phyloP scores from a whole-genome alignment of 2,329 filamentous ascomycete genomes.

The Cylindrodendrum hubeiense region DNA sequence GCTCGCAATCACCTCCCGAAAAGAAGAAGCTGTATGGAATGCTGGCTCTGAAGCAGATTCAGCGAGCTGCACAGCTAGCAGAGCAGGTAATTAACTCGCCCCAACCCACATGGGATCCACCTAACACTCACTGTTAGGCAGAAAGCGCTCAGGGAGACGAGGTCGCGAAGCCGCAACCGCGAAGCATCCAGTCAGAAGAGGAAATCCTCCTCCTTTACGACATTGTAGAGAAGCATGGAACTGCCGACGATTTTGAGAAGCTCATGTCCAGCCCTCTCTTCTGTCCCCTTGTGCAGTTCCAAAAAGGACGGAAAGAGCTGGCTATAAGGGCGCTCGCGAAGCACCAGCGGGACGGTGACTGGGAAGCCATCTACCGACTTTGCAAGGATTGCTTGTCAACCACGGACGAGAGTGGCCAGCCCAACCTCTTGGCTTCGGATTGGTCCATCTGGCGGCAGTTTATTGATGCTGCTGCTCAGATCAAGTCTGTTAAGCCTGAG shows the following conservation, averaged over 20 bases:
- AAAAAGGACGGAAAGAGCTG: slow-evolving; percentile 60
- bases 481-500: slow-evolving; percentile 49
- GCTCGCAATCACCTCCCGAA: slow-evolving; percentile 58
- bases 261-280: slow-evolving; percentile 54
- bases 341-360: slow-evolving; percentile 55
- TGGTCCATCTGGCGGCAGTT: slow-evolving; percentile 56
- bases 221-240: slow-evolving; percentile 59
- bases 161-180: slow-evolving; percentile 37
- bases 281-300: slow-evolving; percentile 59
- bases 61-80: slow-evolving; percentile 60
- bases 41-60: slow-evolving; percentile 64
- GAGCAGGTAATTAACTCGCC: slow-evolving; percentile 52
- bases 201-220: slow-evolving; percentile 64
- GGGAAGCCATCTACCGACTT: slow-evolving; percentile 57
- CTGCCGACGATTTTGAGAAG: slow-evolving; percentile 55
- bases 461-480: slow-evolving; percentile 52
- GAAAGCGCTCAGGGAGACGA: slow-evolving; percentile 32
- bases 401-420: slow-evolving; percentile 51
- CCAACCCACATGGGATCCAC: background rate
- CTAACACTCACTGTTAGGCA: slow-evolving; percentile 31
- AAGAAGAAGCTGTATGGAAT: slow-evolving; percentile 66
- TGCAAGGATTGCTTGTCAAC: slow-evolving; percentile 58
- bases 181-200: slow-evolving; percentile 60
- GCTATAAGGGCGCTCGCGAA: slow-evolving; percentile 56
- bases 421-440: slow-evolving; percentile 60